Evolutionary conservation across 2,329 filamentous ascomycete species (phyloP), one percentile per base, ranked within the genome.

Genomic region (Sporothrix dimorphospora): DNA sequence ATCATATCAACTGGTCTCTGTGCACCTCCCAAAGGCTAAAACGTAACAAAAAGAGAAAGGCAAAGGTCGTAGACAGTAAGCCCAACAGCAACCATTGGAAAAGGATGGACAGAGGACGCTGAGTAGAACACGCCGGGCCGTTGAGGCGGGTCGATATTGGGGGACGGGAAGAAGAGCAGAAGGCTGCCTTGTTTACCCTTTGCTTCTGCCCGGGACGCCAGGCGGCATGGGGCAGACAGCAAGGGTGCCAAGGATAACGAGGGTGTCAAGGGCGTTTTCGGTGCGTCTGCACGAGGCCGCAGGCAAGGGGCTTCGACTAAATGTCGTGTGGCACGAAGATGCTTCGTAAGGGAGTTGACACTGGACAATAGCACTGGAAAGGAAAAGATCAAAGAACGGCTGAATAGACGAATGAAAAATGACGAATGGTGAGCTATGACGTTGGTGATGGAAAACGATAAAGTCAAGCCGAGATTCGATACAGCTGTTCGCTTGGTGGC

Each of bases 151-250:
- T 45, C 38, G 59, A 45, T 65, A 63, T 65, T 24, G 38, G 21
- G 11, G 51, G 69, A 61, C 40, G 38, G 34, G n/a, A 27, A 51
- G 27, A 27, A 2, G n/a, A 30, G 14, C 14, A n/a, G 4, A 21
- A 49, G 47, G 16, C 4, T 42, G 30, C 55, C 55, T 57, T 73
- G 72, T 73, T 73, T 71, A 73, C 69, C 63, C 65, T 71, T 49
- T 53, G 69, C 65, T 27, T 49, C 65, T 73, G 63, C 38, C 51
- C 24, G 27, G 6, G 14, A 71, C 30, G 57, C 55, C 69, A 40
- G 55, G 27, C 45, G 57, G 57, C 69, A 51, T 24, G 51, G 27
- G 30, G 66, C 30, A 49, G 63, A n/a, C 63, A 53, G 45, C 57
- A 45, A 66, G 69, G 59, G 57, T 66, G 45, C 21, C 63, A 49